These are phyloP conservation scores for Quercus tomentella DNA, from an alignment of 331 rosid species.

Conservation along the genomic window DNA sequence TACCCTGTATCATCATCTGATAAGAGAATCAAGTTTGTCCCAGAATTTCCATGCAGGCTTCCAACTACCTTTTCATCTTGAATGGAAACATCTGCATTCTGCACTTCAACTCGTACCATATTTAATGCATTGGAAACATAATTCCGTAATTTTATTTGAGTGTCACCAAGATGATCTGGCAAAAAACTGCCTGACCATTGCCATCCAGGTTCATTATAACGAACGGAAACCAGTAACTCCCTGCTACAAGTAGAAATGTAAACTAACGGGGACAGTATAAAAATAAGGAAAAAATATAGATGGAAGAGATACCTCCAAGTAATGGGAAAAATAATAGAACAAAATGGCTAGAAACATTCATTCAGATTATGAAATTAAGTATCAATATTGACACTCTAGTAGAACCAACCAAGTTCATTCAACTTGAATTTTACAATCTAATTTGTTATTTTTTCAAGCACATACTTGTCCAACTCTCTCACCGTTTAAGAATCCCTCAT, in stretches of 20 bases:
- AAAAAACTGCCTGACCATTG: conserved; percentile 98
- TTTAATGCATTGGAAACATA: conserved; percentile 61
- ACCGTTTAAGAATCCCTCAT: not conserved
- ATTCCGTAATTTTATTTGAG: conserved; percentile 86
- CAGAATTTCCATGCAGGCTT: conserved; percentile 84
- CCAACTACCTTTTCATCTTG: conserved; percentile 79
- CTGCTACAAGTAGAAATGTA: conserved; percentile 38
- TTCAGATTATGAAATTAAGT: not conserved
- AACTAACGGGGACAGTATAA: conserved; percentile 3
- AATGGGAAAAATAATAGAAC: not conserved
- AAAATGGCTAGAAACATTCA: not conserved
- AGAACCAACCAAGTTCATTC: not conserved
- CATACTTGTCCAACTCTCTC: not conserved
- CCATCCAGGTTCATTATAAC: conserved; percentile 91
- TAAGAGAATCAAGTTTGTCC: conserved; percentile 86
- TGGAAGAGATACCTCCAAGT: not conserved
- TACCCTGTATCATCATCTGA: conserved; percentile 96
- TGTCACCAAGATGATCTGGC: conserved; percentile 90
- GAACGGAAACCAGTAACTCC: conserved; percentile 83
- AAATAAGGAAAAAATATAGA: not conserved
- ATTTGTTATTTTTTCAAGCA: not conserved
- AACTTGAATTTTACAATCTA: not conserved
- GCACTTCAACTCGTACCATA: conserved; percentile 89
- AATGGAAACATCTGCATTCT: conserved; percentile 85
- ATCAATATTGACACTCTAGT: not conserved